Conservation (phyloP, 2,329 filamentous ascomycete genomes). For the Botrytis sinoallii region DNA sequence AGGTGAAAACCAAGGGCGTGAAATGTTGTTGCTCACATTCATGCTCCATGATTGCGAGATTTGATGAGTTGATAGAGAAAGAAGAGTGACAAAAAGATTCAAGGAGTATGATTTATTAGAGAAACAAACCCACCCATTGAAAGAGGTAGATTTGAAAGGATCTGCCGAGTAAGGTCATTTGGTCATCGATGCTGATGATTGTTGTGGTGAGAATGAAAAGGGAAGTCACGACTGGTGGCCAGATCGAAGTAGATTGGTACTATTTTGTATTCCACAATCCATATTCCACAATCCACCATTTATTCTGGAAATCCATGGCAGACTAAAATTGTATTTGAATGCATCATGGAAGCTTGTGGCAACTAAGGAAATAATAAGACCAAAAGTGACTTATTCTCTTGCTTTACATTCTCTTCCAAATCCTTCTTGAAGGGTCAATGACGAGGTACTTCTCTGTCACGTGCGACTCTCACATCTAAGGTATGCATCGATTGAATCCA, state of each 20-base stretch:
- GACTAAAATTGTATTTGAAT: neutral
- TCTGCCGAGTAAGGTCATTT: neutral
- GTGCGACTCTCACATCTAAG: neutral
- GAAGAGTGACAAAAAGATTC: too few species aligned
- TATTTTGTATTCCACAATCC: neutral
- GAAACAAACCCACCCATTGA: neutral
- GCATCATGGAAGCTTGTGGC: neutral
- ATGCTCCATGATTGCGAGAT: slow-evolving; percentile 8
- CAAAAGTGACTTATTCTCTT: neutral
- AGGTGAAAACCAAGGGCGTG: slow-evolving; percentile 20
- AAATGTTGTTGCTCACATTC: slow-evolving; percentile 9
- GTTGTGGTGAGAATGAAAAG: neutral
- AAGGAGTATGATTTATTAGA: neutral
- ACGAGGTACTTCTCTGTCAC: neutral
- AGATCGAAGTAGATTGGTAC: neutral
- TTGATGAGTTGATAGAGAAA: neutral
- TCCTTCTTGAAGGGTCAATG: neutral
- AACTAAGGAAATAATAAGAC: neutral
- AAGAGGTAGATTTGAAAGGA: too few species aligned
- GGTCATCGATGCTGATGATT: too few species aligned
- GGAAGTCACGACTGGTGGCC: slow-evolving; percentile 1
- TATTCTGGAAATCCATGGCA: neutral
- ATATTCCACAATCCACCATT: neutral
- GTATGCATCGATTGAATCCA: neutral
- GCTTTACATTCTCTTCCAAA: neutral